A percentile compares a stretch with the other conserved stretches of the same genome.
These are phyloP conservation scores for Ganoderma lucidum DNA, from an alignment of 1,284 basidiomycete genomes.

Conservation along the genomic window DNA sequence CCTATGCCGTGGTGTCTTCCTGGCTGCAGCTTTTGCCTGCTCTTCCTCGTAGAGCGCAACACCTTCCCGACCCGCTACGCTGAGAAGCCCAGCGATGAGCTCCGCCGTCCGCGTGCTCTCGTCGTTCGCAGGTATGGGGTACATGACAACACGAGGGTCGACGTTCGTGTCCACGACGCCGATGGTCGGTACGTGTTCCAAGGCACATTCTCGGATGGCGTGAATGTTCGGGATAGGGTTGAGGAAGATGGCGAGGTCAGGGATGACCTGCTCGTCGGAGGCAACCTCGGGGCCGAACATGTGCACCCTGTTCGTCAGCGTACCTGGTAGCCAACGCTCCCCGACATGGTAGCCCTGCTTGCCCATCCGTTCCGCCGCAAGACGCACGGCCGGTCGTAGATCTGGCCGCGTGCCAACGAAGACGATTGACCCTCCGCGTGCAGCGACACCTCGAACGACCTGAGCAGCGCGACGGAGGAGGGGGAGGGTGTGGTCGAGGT, in stretches of 20 bases:
- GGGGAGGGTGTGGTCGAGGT: conserved; percentile 94
- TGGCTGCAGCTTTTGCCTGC: conserved; percentile 30
- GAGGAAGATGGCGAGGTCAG: conserved; percentile 90
- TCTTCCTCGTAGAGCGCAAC: conserved; percentile 49
- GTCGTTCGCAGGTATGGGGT: conserved; percentile 98
- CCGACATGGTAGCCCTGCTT: conserved; percentile 83
- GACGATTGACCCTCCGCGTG: conserved; percentile 86
- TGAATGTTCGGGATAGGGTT: conserved; percentile 88
- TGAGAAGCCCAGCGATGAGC: conserved; percentile 89
- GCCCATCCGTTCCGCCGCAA: conserved; percentile 84
- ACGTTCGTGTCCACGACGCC: conserved; percentile 95
- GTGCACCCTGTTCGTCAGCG: conserved; percentile 89
- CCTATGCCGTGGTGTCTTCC: conserved; percentile 18
- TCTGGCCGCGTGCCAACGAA: conserved; percentile 91
- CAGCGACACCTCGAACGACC: conserved; percentile 85
- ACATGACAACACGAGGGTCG: conserved; percentile 97
- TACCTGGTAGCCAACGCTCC: conserved; percentile 93
- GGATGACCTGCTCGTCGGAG: conserved; percentile 67
- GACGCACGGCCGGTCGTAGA: conserved; percentile 78
- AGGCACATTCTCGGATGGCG: conserved; percentile 87
- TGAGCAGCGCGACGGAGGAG: conserved; percentile 91
- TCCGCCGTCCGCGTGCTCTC: conserved; percentile 93
- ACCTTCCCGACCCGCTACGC: conserved; percentile 91
- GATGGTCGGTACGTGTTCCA: conserved; percentile 86
- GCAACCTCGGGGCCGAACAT: conserved; percentile 75